A percentile compares a stretch with the other conserved stretches of the same genome.
Conservation (phyloP, 1,139 yeast genomes). For the Geotrichum histeridarum region DNA sequence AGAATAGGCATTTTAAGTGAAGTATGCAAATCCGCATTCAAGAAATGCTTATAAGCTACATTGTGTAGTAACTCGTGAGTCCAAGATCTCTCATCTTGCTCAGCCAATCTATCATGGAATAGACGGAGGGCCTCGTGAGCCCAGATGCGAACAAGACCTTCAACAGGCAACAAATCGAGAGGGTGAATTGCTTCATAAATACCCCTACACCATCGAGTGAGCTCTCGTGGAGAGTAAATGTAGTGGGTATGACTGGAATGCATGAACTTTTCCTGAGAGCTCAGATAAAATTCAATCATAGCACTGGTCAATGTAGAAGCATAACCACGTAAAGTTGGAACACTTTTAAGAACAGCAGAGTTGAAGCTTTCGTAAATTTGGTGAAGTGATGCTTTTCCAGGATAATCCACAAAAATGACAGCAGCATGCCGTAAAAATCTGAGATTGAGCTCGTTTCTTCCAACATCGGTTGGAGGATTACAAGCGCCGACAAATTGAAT, state of each 20-base stretch:
- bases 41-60: constrained; percentile 44
- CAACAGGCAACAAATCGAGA: constrained; percentile 38
- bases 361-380: constrained; percentile 65
- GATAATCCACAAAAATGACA: constrained; percentile 74
- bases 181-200: constrained; percentile 53
- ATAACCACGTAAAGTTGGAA: constrained; percentile 59
- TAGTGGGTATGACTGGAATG: constrained; percentile 47
- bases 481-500: constrained; percentile 92
- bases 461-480: constrained; percentile 80
- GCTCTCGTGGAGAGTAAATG: constrained; percentile 82
- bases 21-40: constrained; percentile 40
- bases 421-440: constrained; percentile 68
- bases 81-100: constrained; percentile 48
- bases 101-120: constrained; percentile 66
- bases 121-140: constrained; percentile 76
- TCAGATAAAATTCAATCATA: constrained; percentile 59
- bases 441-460: constrained; percentile 55
- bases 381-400: constrained; percentile 55
- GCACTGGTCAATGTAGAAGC: constrained; percentile 53
- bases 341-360: constrained; percentile 53
- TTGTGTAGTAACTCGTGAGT: constrained; percentile 45
- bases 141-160: constrained; percentile 60
- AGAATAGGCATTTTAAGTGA: constrained; percentile 50
- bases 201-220: constrained; percentile 87
- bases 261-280: constrained; percentile 44